Evolutionary conservation across 129 eudicot species (phyloP).

Genomic region (Helianthus annuus): HanXRQr2.0-SUNRISE NC_035446.2:121687135-121687634

Average conservation of each 20-base stretch:
- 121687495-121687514: too few species aligned
- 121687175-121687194: not conserved
- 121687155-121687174: constrained; percentile 8
- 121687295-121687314: not conserved
- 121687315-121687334: not conserved
- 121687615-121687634: too few species aligned
- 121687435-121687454: not conserved
- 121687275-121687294: not conserved
- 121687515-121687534: too few species aligned
- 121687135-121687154: not conserved
- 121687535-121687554: too few species aligned
- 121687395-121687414: constrained; percentile 1
- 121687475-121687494: not conserved
- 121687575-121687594: too few species aligned
- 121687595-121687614: too few species aligned
- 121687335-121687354: not conserved
- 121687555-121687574: too few species aligned
- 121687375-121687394: not conserved
- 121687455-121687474: not conserved
- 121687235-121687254: not conserved
- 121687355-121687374: not conserved
- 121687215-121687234: not conserved
- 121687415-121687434: not conserved
- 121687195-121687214: not conserved
- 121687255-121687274: not conserved